Conservation (phyloP, 2,329 filamentous ascomycete genomes). For the Hysterium pulicare region DNA sequence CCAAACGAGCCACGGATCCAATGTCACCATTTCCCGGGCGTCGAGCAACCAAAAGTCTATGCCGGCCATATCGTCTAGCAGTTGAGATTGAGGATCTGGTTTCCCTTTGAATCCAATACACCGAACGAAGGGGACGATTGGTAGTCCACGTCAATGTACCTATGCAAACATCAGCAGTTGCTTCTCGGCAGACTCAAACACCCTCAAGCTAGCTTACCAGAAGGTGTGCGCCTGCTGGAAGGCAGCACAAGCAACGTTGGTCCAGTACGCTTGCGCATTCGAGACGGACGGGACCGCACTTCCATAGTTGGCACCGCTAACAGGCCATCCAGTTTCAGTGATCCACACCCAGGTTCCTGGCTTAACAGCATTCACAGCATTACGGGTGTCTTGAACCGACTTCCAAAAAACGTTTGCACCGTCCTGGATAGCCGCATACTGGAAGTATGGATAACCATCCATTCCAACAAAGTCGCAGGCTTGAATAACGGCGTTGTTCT, state of each 20-base stretch:
- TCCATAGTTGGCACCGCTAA: constrained; percentile 27
- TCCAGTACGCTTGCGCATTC: constrained; percentile 32
- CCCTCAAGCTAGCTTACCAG: constrained; percentile 23
- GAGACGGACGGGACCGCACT: constrained; percentile 24
- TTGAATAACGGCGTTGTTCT: constrained; percentile 34
- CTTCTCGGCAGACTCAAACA: background rate
- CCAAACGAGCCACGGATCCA: too few relatives aligned
- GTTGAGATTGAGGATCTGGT: constrained; percentile 1
- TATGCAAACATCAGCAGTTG: background rate
- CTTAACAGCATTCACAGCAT: constrained; percentile 26
- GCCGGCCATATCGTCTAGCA: constrained; percentile 2
- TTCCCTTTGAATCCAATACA: constrained; percentile 2
- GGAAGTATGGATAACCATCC: constrained; percentile 39
- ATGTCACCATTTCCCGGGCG: too few relatives aligned
- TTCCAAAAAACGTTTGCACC: constrained; percentile 33
- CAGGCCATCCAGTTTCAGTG: constrained; percentile 39
- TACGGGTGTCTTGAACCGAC: constrained; percentile 26
- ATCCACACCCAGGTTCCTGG: constrained; percentile 30
- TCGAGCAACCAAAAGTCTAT: background rate
- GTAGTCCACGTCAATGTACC: constrained; percentile 4
- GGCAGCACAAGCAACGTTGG: constrained; percentile 30
- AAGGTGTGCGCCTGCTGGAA: constrained; percentile 33
- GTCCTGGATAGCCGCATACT: constrained; percentile 29
- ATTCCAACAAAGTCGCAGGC: constrained; percentile 36
- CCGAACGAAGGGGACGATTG: constrained; percentile 1